phyloP scores from a whole-genome alignment of 305 asterid genomes.

The Plantago rigida region DNA sequence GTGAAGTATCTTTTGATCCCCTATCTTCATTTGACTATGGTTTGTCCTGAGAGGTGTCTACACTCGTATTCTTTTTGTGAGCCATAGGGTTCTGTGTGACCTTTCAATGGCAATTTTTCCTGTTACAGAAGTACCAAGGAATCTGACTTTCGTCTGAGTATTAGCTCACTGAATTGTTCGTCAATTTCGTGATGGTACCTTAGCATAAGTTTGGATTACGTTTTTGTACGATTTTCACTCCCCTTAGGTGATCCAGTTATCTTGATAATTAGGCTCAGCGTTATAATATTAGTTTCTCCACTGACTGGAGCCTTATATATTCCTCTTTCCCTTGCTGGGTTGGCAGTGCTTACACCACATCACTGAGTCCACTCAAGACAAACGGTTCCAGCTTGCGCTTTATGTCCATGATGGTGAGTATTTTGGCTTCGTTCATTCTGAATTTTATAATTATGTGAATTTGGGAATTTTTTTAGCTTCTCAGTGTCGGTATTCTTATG shows the following conservation, averaged over 20 bases:
- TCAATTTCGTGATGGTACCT: constrained; percentile 8
- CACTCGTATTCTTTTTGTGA: neutral
- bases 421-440: constrained; percentile 5
- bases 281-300: constrained; percentile 7
- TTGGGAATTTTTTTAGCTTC: too few species aligned
- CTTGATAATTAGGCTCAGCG: constrained; percentile 19
- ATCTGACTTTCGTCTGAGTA: constrained; percentile 7
- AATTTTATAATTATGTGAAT: too few species aligned
- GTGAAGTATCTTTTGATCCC: constrained; percentile 2
- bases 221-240: constrained; percentile 11
- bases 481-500: too few species aligned
- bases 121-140: constrained; percentile 8
- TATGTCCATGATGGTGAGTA: constrained; percentile 41
- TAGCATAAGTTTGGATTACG: neutral
- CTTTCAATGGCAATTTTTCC: constrained; percentile 5
- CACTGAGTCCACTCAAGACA: constrained; percentile 47
- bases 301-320: constrained; percentile 25
- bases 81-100: constrained; percentile 10
- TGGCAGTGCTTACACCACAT: constrained; percentile 77
- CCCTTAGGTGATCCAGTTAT: constrained; percentile 8
- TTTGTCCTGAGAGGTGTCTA: constrained; percentile 10
- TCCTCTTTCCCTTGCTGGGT: constrained; percentile 27
- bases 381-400: constrained; percentile 47
- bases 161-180: neutral
- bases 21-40: constrained; percentile 1